Evolutionary conservation across 306 rosid species (phyloP).

Genomic region (Carpinus fangiana): DNA sequence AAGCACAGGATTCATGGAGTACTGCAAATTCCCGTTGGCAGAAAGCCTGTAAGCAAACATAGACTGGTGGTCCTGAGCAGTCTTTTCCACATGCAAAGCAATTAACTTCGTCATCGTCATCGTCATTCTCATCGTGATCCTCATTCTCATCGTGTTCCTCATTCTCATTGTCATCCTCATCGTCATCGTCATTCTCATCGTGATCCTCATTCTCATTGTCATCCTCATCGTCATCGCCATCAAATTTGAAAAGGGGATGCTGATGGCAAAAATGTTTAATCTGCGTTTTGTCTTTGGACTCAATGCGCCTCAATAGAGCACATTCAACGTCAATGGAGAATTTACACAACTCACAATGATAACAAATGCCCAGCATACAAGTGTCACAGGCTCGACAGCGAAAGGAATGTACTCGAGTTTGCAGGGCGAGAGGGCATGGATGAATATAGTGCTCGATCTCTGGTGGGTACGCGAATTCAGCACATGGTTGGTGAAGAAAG

Average conservation of each 20-base stretch:
- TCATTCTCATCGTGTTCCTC: too few species aligned
- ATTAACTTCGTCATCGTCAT: too few species aligned
- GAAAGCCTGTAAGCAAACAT: not conserved
- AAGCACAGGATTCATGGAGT: constrained; percentile 1
- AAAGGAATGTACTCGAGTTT: not conserved
- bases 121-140: too few species aligned
- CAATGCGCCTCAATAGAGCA: not conserved
- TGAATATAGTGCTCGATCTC: not conserved
- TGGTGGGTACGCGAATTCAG: not conserved
- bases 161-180: too few species aligned
- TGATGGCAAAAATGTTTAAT: not conserved
- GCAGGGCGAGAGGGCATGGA: not conserved
- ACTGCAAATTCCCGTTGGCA: not conserved
- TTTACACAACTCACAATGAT: not conserved
- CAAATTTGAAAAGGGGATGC: not conserved
- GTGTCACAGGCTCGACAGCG: not conserved
- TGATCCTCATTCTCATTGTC: too few species aligned
- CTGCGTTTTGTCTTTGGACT: not conserved
- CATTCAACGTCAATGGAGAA: not conserved
- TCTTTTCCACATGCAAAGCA: not conserved
- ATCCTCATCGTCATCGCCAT: too few species aligned
- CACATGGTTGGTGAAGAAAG: not conserved
- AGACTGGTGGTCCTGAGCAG: not conserved
- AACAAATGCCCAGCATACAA: not conserved
- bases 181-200: too few species aligned